Evolutionary conservation across 1,139 yeast genomes (phyloP), one percentile per base, ranked within the genome.

Genomic region (Blastobotrys capitulatus): DNA sequence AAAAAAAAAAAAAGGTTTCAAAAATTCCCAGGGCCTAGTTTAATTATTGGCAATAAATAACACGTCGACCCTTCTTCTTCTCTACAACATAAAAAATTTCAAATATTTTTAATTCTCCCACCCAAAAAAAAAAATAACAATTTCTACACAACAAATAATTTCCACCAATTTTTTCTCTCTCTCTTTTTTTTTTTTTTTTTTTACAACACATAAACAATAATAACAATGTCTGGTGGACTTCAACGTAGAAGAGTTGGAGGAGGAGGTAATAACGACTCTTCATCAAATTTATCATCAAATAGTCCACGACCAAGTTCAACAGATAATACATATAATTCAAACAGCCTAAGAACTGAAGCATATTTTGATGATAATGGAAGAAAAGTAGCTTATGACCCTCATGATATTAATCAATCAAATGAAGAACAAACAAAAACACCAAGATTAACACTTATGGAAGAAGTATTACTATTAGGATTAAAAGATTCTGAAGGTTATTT

Each of bases 401-500:
- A 78, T 38, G 94, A 85, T 63, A 72, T 81, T 50, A 73, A 70
- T 48, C 73, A 70, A 47, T 76, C 73, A 50, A 73, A 72, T 36
- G 67, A 66, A 37, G 81, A 79, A 54, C 79, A 75, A 48, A 67
- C 66, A 31, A 70, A 68, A 52, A 66, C 75, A 52, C 97, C 98
- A 1, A 73, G 80, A 46, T 75, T 92, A 59, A 94, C 98, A 1
- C 71, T 92, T 58, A 89, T 92, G 97, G 99, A 92, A 68, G 98
- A 92, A 67, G 96, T 92, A 9, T 72, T 92, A 54, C 75, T 92
- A 56, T 79, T 92, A 72, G 99, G 98, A 1, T 76, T 92, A 57
- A 90, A 92, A 65, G 98, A 92, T 67, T 85, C 86, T 61, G 97
- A 92, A 68, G 98, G 98, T 6, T 89, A 90, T 67, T 75, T 92